Base-by-base conservation (phyloP, 345 rosid genomes). In the Citrus medica region DNA sequence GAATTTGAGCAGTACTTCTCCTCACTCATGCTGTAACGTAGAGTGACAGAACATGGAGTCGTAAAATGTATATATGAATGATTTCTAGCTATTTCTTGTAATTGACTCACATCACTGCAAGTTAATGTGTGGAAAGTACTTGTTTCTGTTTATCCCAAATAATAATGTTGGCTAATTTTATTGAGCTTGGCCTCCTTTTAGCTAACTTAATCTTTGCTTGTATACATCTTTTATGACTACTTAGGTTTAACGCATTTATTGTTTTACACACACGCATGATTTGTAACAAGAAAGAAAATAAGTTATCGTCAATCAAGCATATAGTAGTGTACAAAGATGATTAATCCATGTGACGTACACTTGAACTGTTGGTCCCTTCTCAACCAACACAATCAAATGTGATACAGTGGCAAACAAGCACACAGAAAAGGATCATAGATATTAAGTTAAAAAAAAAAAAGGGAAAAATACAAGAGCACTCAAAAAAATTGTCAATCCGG, bases 1-100 rank as follows among this genome's bases (percentile, higher is more conserved):
- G 99, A 95, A 79, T 93, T 93, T 40, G 98, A 95, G 87, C 88
- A 90, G 79, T 91, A 92, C 82, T 95, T 95, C 85, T 92, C 99
- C 30, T 86, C 2, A 79, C 89, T 95, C 61, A 89, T 93, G 97
- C 77, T 95, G 74, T 91, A 86, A 87, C 30, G 22, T 82, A 80
- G 63, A 71, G n/a, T 40, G 19, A 17, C 40, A 17, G 74, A 32
- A 37, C 58, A 40, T 69, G 30, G 13, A 60, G 27, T 25, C 14
- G 13, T 56, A 28, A 69, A 25, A 27, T 77, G 68, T 69, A 37
- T 12, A 69, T 68, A 59, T 60, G 32, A 30, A 59, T 60, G 32
- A 30, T 59, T 19, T 25, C 24, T 25, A 17, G 37, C 35, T 25
- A 21, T 60, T 56, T 55, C 6, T 56, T 56, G 42, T 61, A 21